Percentiles rank a stretch among this genome's conserved stretches.
phyloP scores from a whole-genome alignment of 306 rosid genomes.

The Castanea sativa region DNA sequence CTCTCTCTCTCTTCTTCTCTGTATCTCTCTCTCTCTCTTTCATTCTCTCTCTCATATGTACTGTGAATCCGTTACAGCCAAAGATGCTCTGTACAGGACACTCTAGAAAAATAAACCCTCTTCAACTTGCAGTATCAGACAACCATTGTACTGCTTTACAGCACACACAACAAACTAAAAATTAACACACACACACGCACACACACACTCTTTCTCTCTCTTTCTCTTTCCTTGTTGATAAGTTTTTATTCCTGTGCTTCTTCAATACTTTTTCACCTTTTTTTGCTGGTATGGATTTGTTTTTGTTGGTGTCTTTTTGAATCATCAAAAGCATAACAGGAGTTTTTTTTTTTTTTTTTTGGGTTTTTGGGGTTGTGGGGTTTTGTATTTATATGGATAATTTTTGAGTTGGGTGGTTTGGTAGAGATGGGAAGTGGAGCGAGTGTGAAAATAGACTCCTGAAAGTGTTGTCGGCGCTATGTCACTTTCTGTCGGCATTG shows the following conservation, averaged over 20 bases:
- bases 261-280: slow-evolving; percentile 13
- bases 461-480: slow-evolving; percentile 73
- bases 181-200: neutral
- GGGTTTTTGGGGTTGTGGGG: slow-evolving; percentile 9
- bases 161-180: slow-evolving; percentile 49
- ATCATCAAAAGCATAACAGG: slow-evolving; percentile 28
- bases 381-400: slow-evolving; percentile 8
- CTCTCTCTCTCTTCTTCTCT: neutral
- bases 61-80: slow-evolving; percentile 49
- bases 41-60: slow-evolving; percentile 2
- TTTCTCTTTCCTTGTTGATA: slow-evolving; percentile 7
- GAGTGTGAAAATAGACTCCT: slow-evolving; percentile 20
- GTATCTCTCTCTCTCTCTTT: slow-evolving; percentile 1
- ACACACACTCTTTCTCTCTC: neutral
- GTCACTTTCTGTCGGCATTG: slow-evolving; percentile 93
- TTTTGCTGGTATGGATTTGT: slow-evolving; percentile 31
- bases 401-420: slow-evolving; percentile 56
- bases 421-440: slow-evolving; percentile 26
- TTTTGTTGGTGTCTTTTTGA: slow-evolving; percentile 19
- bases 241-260: slow-evolving; percentile 6
- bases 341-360: neutral
- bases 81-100: slow-evolving; percentile 62
- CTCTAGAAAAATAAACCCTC: slow-evolving; percentile 34
- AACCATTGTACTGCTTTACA: slow-evolving; percentile 82
- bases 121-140: slow-evolving; percentile 82